Evolutionary conservation across 345 rosid species (phyloP), one percentile per base, ranked within the genome.

Genomic region (Gossypium ekmanianum): DNA sequence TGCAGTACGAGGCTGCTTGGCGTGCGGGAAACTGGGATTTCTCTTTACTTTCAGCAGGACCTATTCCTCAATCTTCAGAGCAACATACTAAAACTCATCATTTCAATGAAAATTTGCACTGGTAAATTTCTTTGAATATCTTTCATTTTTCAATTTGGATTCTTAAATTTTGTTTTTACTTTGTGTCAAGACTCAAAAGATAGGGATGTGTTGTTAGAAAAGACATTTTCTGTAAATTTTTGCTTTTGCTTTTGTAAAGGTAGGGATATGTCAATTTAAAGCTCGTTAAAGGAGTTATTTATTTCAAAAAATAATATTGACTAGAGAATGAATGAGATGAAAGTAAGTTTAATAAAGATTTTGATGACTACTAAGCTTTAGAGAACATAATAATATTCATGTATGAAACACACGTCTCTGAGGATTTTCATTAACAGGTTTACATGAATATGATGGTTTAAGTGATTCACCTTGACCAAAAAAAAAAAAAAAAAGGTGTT

Each of bases 1-100:
- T 85, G 87, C 88, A 94, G 98, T 92, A 88, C 68, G 97, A 94
- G 81, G 97, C 98, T 84, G 97, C 98, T 74, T 94, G 98, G 97
- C 97, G 88, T 79, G 88, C 95, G 39, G 97, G 95, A 73, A 92
- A 94, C 70, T 94, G 98, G 97, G 98, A 94, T 87, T 94, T 92
- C 74, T 88, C 97, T 80, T 80, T 89, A 61, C 88, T 85, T 76
- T 83, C 58, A 78, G 75, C 80, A 45, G 89, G 79, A 82, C 80
- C 82, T 75, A 82, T 76, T 79, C 81, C 81, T 62, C 63, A 83
- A 73, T 66, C 73, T 75, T 74, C 88, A 72, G 61, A 75, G 83
- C 87, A 83, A 81, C 77, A 79, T 68, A 75, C 82, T 68, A 88
- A 82, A 81, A 79, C 67, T 77, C 83, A 78, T 73, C 84, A 80